Conservation (phyloP, 805 yeast species). For the Candida khao-thaluensis region DNA sequence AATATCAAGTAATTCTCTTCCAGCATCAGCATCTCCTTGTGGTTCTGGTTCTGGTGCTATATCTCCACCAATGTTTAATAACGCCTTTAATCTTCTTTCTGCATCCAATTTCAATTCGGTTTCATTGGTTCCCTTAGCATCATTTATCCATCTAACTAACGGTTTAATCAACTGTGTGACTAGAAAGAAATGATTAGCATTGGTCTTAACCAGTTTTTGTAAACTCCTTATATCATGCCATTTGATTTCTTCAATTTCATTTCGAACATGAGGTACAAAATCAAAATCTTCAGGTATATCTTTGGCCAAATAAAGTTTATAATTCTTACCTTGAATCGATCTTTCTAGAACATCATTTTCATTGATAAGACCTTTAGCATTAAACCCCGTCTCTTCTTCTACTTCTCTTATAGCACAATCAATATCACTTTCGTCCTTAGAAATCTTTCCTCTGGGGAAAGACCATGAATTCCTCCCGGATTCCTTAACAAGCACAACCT, state of each 20-base stretch:
- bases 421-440: constrained; percentile 85
- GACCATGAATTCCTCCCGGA: constrained; percentile 83
- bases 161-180: constrained; percentile 52
- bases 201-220: constrained; percentile 41
- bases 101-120: constrained; percentile 61
- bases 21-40: constrained; percentile 52
- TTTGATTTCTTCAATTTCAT: constrained; percentile 80
- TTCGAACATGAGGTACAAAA: constrained; percentile 82
- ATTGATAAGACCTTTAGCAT: constrained; percentile 64
- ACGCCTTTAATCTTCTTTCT: constrained; percentile 60
- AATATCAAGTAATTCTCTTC: constrained; percentile 70
- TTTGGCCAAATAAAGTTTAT: constrained; percentile 73
- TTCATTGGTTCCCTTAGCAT: constrained; percentile 52
- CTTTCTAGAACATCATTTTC: constrained; percentile 78
- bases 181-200: constrained; percentile 41
- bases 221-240: constrained; percentile 64
- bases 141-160: constrained; percentile 53
- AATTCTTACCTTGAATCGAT: constrained; percentile 78
- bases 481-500: constrained; percentile 79
- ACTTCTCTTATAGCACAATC: constrained; percentile 92
- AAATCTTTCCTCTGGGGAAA: constrained; percentile 95
- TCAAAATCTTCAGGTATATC: constrained; percentile 73
- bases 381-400: constrained; percentile 90
- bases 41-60: constrained; percentile 8
- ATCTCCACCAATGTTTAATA: constrained; percentile 54